Base-by-base conservation (phyloP, 805 yeast genomes). In the Suhomyces kilbournensis region DNA sequence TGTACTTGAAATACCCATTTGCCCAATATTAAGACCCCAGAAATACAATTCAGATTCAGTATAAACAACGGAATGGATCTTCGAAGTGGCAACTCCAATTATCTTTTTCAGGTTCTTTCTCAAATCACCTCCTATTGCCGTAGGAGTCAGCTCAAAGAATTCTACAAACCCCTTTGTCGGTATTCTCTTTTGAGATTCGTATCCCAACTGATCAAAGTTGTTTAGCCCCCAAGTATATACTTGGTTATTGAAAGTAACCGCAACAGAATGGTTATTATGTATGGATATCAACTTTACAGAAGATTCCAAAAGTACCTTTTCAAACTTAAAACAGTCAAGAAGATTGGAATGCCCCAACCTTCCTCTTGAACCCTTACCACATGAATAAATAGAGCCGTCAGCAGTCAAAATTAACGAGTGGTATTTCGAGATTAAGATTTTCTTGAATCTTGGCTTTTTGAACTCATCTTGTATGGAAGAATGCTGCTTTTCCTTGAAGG, bases 11-110 rank as follows among this genome's bases (percentile, higher is more conserved):
- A 80, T 71, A 2, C 93, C 93, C 84, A 90, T 82, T 65, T 90
- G 96, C 0, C 97, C 97, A 34, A 82, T 70, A 62, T 90, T 88
- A 35, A 85, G 68, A 2, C 97, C 97, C 96, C 96, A 90, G 38
- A 82, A 66, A 54, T 70, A 80, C 1, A 86, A 56, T 8, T 78
- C 80, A 43, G 70, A 64, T 6, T 70, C 71, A 0, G 84, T 70
- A 54, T 75, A 85, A 0, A 81, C 88, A 17, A 84, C 76, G 3
- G 93, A 82, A 63, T 89, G 96, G 10, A 85, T 75, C 46, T 78
- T 82, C 3, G 96, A 88, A 17, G 87, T 84, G 1, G 84, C 72
- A 22, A 82, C 69, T 5, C 84, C 85, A 5, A 60, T 60, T 15
- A 81, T 64, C 9, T 60, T 50, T 51, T 50, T 19, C 2, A 59